Evolutionary conservation across 1,284 basidiomycete species (phyloP).

Genomic region (Rhodofomes roseus): DNA sequence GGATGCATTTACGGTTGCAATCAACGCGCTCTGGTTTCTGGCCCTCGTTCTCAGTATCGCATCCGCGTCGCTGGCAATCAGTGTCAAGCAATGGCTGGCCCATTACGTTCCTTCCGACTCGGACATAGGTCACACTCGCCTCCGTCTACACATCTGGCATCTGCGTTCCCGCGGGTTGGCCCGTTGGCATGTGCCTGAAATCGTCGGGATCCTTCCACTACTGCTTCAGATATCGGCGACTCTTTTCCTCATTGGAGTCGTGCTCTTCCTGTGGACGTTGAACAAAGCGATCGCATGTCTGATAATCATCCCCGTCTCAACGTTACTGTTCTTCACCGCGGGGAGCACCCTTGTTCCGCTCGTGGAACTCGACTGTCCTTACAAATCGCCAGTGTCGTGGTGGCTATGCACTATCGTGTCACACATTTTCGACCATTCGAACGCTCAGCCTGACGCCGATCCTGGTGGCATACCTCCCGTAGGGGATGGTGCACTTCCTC

Average conservation of each 20-base stretch:
- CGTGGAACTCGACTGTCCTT: not conserved
- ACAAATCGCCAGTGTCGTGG: constrained; percentile 2
- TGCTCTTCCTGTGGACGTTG: constrained; percentile 6
- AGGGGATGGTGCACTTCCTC: no score
- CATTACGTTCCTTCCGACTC: constrained; percentile 3
- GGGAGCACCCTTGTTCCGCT: not conserved
- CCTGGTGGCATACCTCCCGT: no score
- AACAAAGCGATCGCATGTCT: not conserved
- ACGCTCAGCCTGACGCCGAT: no score
- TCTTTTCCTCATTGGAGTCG: constrained; percentile 15
- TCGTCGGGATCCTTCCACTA: constrained; percentile 12
- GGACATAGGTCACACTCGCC: not conserved
- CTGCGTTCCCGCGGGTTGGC: constrained; percentile 4
- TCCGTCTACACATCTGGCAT: constrained; percentile 6
- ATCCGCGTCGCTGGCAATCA: constrained; percentile 14
- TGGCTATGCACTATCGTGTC: no score
- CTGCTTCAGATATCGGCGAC: constrained; percentile 12
- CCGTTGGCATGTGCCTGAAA: constrained; percentile 11
- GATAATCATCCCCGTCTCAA: not conserved
- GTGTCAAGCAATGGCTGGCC: constrained; percentile 18
- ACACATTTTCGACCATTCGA: no score
- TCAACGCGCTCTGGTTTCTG: constrained; percentile 16
- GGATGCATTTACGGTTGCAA: not conserved
- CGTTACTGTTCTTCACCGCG: not conserved
- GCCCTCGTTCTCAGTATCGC: constrained; percentile 13